phyloP scores from a whole-genome alignment of 2,329 filamentous ascomycete species.

The Xylariaceae sp. region DNA sequence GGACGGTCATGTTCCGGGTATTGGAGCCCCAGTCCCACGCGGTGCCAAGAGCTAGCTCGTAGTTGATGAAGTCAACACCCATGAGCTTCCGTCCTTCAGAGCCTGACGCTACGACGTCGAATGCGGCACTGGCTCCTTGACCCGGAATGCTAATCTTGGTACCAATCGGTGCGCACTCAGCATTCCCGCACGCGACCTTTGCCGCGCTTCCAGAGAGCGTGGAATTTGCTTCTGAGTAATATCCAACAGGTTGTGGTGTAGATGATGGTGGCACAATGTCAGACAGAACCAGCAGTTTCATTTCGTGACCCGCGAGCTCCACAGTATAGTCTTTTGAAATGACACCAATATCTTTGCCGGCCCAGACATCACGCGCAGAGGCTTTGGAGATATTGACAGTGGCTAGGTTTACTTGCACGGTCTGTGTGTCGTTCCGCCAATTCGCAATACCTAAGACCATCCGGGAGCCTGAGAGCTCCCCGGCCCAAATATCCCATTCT shows the following conservation, averaged over 20 bases:
- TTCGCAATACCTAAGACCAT: conserved; percentile 56
- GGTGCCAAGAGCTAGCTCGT: conserved; percentile 53
- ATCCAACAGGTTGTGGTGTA: conserved; percentile 38
- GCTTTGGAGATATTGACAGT: conserved; percentile 50
- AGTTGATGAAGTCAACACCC: conserved; percentile 59
- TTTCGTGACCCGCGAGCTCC: conserved; percentile 47
- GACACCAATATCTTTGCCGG: conserved; percentile 42
- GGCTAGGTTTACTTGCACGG: conserved; percentile 50
- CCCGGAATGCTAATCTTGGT: conserved; percentile 51
- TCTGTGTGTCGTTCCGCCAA: conserved; percentile 54
- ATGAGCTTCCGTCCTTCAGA: conserved; percentile 48
- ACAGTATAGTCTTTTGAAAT: conserved; percentile 44
- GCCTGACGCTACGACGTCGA: conserved; percentile 43
- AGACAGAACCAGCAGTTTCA: conserved; percentile 49
- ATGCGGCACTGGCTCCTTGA: conserved; percentile 44
- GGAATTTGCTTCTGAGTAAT: conserved; percentile 51
- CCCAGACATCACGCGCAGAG: conserved; percentile 49
- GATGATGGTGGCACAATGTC: conserved; percentile 39
- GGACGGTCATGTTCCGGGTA: conserved; percentile 56
- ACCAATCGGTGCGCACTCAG: conserved; percentile 51
- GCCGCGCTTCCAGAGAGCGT: conserved; percentile 45
- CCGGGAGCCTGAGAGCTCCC: conserved; percentile 51
- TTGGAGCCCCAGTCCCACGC: conserved; percentile 55
- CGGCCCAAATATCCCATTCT: conserved; percentile 59
- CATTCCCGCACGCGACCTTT: conserved; percentile 44